A percentile compares a stretch with the other conserved stretches of the same genome.
Evolutionary conservation across 805 yeast species (phyloP).

Genomic region (Metschnikowia shivogae): DNA sequence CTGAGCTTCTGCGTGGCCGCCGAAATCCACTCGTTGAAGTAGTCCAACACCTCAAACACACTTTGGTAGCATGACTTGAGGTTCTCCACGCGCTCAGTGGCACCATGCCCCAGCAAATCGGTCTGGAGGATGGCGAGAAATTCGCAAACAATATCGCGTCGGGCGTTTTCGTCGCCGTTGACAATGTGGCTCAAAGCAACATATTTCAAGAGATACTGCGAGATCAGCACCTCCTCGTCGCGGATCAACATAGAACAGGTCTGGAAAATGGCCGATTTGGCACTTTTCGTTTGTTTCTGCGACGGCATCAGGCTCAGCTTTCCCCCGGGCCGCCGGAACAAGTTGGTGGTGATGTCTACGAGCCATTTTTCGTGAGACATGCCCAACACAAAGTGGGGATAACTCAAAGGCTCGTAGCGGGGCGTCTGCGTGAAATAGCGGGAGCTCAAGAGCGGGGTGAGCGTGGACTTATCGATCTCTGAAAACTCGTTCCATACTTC

Average conservation of each 20-base stretch:
- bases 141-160: constrained; percentile 52
- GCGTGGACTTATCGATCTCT: constrained; percentile 64
- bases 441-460: constrained; percentile 72
- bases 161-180: constrained; percentile 35
- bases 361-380: constrained; percentile 71
- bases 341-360: constrained; percentile 59
- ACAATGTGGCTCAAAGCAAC: constrained; percentile 62
- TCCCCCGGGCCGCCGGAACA: constrained; percentile 44
- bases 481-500: constrained; percentile 60
- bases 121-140: constrained; percentile 48
- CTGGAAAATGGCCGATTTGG: constrained; percentile 44
- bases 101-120: constrained; percentile 44
- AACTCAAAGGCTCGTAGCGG: constrained; percentile 43
- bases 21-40: constrained; percentile 73
- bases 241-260: constrained; percentile 62
- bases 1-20: constrained; percentile 32
- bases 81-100: constrained; percentile 49
- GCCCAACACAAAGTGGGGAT: constrained; percentile 60
- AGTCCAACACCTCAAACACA: constrained; percentile 76
- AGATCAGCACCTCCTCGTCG: constrained; percentile 65
- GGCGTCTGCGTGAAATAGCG: constrained; percentile 61
- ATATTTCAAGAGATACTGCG: constrained; percentile 74
- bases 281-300: constrained; percentile 11
- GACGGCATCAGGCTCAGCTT: constrained; percentile 8
- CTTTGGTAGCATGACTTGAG: constrained; percentile 65